phyloP scores from a whole-genome alignment of 768 basidiomycete genomes.

The Suillus brevipes region DNA sequence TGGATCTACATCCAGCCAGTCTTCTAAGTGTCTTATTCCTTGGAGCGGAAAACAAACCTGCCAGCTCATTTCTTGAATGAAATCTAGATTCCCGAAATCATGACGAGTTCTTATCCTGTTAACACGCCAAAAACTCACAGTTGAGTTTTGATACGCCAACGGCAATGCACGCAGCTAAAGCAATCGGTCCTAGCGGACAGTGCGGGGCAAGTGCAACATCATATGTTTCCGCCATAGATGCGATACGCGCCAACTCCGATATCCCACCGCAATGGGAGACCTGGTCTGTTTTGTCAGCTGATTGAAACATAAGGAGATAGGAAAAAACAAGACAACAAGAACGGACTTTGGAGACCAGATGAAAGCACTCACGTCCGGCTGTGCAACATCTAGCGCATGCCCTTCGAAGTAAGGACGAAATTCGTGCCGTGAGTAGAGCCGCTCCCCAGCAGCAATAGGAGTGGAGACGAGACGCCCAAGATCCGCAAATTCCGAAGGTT shows the following conservation, averaged over 20 bases:
- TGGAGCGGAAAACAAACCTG: conserved; percentile 36
- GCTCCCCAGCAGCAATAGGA: conserved; percentile 65
- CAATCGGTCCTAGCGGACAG: conserved; percentile 71
- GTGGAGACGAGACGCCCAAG: conserved; percentile 53
- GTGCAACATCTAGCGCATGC: conserved; percentile 65
- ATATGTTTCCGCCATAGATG: conserved; percentile 61
- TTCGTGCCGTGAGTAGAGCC: conserved; percentile 61
- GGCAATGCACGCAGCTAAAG: conserved; percentile 69
- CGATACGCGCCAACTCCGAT: conserved; percentile 56
- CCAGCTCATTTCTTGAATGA: conserved; percentile 69
- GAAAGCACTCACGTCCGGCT: conserved; percentile 56
- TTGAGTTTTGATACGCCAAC: conserved; percentile 60
- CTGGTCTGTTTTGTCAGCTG: conserved; percentile 25
- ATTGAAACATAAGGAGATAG: neutral
- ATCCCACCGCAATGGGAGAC: conserved; percentile 64
- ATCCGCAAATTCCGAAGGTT: conserved; percentile 62
- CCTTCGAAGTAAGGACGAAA: conserved; percentile 66
- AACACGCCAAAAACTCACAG: conserved; percentile 38
- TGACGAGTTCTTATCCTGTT: no score
- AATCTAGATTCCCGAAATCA: conserved; percentile 33
- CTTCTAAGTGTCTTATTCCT: neutral
- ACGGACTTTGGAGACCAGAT: neutral
- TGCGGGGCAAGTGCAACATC: conserved; percentile 74
- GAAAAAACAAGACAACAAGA: neutral
- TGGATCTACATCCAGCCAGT: conserved; percentile 46